Base-by-base conservation (phyloP, 768 basidiomycete species). In the Psilocybe cubensis region DNA sequence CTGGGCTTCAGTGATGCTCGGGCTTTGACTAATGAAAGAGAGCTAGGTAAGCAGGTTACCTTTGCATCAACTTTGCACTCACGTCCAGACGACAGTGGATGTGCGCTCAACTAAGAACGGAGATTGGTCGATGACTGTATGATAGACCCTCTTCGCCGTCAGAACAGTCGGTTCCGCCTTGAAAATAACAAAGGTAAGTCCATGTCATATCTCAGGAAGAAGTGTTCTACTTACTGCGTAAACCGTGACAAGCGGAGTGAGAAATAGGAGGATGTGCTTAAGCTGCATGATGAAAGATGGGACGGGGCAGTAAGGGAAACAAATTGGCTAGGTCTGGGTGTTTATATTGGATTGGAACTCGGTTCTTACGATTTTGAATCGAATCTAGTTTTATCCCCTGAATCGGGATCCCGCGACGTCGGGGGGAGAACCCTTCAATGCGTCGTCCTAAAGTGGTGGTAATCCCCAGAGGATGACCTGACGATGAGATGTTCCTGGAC, bases 111-210 rank as follows among this genome's bases (percentile, higher is more conserved):
- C 41, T 20, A 53, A 27, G 52, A 44, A 53, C 3, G 52, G 52
- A 8, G 52, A 44, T 20, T 44, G 52, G 27, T 53, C 41, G n/a
- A 53, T 53, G 25, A 53, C 28, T 21, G 52, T 53, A 48, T 48
- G 25, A 17, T 48, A 48, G 10, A 48, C 28, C 9, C 28, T 27
- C 27, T 29, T 18, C 20, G 27, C 46, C 28, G 46, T 48, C 17
- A 48, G 28, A 28, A 48, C 18, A 18, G 12, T 18, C 9, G 46
- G 46, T 8, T 18, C 46, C 5, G 17, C 46, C 46, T n/a, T 48
- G 27, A 8, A 48, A 6, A 27, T 48, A 48, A 3, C 27, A 48
- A n/a, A 31, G 29, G 12, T 48, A 8, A 48, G 28, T n/a, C 28
- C 7, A 5, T 5, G 9, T 25, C 11, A 48, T 14, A 46, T 17